phyloP scores from a whole-genome alignment of 192 early-diverging fungal species.

The Obelidium mucronatum region DNA sequence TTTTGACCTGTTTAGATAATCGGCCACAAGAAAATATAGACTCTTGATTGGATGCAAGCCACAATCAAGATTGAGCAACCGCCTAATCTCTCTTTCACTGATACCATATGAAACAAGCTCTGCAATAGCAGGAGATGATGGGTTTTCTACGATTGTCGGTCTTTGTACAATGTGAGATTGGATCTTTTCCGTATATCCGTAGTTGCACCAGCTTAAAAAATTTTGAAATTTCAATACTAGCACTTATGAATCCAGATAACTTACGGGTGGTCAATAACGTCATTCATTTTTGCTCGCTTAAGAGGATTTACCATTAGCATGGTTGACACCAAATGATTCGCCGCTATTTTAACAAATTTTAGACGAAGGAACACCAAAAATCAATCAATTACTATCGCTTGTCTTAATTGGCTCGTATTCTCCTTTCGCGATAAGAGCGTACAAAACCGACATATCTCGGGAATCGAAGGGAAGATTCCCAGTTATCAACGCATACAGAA shows the following conservation, averaged over 20 bases:
- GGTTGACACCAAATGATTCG: constrained; percentile 47
- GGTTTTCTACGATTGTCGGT: constrained; percentile 32
- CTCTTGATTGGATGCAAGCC: constrained; percentile 47
- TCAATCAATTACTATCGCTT: constrained; percentile 23
- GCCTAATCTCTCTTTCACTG: constrained; percentile 25
- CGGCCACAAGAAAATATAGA: constrained; percentile 40
- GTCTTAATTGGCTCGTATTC: constrained; percentile 56
- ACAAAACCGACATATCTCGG: constrained; percentile 62
- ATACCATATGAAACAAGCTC: constrained; percentile 44
- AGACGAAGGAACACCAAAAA: constrained; percentile 69
- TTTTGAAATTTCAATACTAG: constrained; percentile 58
- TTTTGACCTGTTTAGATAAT: constrained; percentile 22
- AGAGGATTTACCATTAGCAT: constrained; percentile 42
- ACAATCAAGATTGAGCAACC: constrained; percentile 29
- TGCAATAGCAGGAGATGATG: constrained; percentile 7
- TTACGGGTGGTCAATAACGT: constrained; percentile 37
- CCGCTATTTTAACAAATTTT: constrained; percentile 62
- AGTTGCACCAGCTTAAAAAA: constrained; percentile 66
- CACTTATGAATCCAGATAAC: constrained; percentile 42
- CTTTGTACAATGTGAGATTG: constrained; percentile 10
- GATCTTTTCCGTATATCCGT: constrained; percentile 38
- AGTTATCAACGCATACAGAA: constrained; percentile 88
- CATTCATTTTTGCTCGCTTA: constrained; percentile 35
- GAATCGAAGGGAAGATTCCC: constrained; percentile 74
- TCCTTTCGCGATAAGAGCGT: constrained; percentile 66